Conservation (phyloP, 441 rosid genomes). For the Hura crepitans region DNA sequence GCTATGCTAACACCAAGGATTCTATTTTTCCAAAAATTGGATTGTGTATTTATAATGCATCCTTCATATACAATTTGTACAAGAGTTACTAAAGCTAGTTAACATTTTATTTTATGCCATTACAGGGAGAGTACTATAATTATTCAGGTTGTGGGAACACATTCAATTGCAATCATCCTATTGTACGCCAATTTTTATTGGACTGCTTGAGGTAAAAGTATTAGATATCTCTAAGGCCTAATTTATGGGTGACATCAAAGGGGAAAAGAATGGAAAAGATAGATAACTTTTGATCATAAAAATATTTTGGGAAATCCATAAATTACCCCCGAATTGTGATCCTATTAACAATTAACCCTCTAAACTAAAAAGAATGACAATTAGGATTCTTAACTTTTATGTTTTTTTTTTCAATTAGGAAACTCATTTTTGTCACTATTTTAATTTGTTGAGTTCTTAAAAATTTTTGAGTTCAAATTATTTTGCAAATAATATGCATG, state of each 20-base stretch:
- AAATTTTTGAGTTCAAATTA: too few species aligned
- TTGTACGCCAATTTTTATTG: slow-evolving; percentile 80
- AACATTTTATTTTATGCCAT: slow-evolving; percentile 27
- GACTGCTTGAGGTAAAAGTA: slow-evolving; percentile 77
- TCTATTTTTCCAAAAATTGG: neutral
- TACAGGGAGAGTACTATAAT: slow-evolving; percentile 93
- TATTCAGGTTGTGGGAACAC: slow-evolving; percentile 99
- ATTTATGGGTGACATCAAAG: neutral
- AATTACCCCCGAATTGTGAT: too few species aligned
- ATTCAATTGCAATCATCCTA: slow-evolving; percentile 96
- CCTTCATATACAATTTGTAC: neutral
- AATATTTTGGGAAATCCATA: too few species aligned
- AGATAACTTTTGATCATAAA: neutral
- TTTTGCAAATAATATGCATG: too few species aligned
- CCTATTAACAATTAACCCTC: too few species aligned
- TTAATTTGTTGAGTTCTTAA: too few species aligned
- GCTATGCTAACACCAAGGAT: neutral
- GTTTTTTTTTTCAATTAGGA: too few species aligned
- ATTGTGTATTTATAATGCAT: neutral
- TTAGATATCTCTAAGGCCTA: neutral
- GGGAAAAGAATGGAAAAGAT: neutral
- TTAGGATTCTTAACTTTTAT: too few species aligned
- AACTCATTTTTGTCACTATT: too few species aligned
- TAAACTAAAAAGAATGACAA: too few species aligned
- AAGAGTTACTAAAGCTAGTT: slow-evolving; percentile 3